Evolutionary conservation across 2,329 filamentous ascomycete genomes (phyloP), one percentile per base, ranked within the genome.

Genomic region (Aspergillus pseudoterreus): DNA sequence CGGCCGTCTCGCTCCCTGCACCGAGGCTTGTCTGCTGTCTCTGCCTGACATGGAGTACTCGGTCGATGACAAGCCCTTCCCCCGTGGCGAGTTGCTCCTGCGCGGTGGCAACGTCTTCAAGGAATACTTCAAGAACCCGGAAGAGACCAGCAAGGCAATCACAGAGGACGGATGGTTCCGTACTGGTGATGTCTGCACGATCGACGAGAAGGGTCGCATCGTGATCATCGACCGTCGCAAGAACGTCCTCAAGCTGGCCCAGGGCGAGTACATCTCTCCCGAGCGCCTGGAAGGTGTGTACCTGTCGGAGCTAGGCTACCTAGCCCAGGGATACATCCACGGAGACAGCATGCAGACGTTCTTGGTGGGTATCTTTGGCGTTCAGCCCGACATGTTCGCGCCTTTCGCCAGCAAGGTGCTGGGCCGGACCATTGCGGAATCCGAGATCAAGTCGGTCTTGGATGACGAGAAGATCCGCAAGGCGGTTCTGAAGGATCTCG

Each of bases 191-290:
- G 92, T 99, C 59, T 90, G 85, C 65, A 82, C 85, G 57, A 79
- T 99, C 21, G 94, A 99, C 71, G 84, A 85, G 60, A 73, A 88
- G 66, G 94, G 94, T 56, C 89, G 92, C 54, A 87, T 97, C 78
- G 85, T 83, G 72, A 95, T 99, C 72, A 87, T 99, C 63, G 94
- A 99, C 73, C 91, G 94, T 63, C 87, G 91, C 75, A 99, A 99
- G 87, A 97, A 97, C 74, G 90, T 99, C n/a, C 84, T 99, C 68
- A 99, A 99, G 81, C 83, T 99, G 50, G 86, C 92, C 0, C 94
- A 99, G 73, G 94, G 94, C 70, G 94, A 99, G 76, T 99, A 99
- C 75, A 90, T 99, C 64, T 96, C 92, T 1, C 94, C 94, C 12
- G 94, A 99, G 76, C 89, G 92, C 51, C 90, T 99, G 66, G 94